Percentiles rank a stretch among this genome's conserved stretches.
Conservation (phyloP, 2,329 filamentous ascomycete genomes). For the Hypoxylon sp. region DNA sequence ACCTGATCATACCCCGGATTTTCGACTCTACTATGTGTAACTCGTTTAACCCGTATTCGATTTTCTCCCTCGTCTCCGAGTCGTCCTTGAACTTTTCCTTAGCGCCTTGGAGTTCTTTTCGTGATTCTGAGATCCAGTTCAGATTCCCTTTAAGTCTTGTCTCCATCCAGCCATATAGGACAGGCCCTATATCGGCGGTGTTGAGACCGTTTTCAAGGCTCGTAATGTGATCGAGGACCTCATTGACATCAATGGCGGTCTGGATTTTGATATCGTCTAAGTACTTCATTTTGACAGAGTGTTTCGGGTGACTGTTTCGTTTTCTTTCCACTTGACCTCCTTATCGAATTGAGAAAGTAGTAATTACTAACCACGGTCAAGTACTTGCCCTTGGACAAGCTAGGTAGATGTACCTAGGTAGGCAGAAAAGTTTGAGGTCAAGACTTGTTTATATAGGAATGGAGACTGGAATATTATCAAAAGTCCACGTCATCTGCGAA, state of each 20-base stretch:
- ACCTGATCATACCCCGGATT: background rate
- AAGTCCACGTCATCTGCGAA: background rate
- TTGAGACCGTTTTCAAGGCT: background rate
- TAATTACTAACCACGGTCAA: background rate
- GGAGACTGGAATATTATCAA: background rate
- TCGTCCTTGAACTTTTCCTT: background rate
- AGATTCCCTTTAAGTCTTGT: background rate
- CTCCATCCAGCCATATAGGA: background rate
- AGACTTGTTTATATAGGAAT: background rate
- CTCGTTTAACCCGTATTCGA: background rate
- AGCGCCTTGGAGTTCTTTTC: background rate
- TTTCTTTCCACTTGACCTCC: background rate
- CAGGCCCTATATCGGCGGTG: background rate
- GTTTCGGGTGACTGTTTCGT: background rate
- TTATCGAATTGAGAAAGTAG: background rate
- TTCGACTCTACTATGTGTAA: background rate
- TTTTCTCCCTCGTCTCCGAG: background rate
- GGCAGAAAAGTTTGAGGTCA: background rate
- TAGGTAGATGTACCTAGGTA: background rate
- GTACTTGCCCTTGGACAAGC: background rate
- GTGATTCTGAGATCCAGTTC: background rate
- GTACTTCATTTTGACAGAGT: background rate
- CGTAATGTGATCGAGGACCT: background rate
- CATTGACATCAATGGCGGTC: background rate
- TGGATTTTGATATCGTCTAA: background rate